These are phyloP conservation scores for Penicillium rolfsii DNA, from an alignment of 2,329 filamentous ascomycete genomes.

Conservation along the genomic window DNA sequence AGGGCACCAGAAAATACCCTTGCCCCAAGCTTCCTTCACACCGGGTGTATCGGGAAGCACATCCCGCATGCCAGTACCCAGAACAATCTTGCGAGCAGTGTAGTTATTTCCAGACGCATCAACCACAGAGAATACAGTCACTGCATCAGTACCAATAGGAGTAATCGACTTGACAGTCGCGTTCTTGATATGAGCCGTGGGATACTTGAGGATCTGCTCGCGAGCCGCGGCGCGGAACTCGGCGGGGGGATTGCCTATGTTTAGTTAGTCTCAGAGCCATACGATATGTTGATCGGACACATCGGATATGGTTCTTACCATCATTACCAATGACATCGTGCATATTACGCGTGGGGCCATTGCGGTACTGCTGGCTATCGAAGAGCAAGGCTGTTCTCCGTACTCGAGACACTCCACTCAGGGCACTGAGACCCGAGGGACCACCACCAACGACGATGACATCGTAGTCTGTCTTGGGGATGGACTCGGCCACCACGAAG, in stretches of 20 bases:
- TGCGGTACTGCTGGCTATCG: constrained; percentile 63
- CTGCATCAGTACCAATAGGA: constrained; percentile 34
- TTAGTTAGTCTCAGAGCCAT: background rate
- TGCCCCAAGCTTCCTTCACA: constrained; percentile 58
- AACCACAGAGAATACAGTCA: constrained; percentile 53
- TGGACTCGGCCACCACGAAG: constrained; percentile 26
- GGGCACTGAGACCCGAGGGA: constrained; percentile 57
- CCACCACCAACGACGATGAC: constrained; percentile 63
- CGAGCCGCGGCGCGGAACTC: constrained; percentile 60
- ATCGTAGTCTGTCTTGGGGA: constrained; percentile 52
- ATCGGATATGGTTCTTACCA: constrained; percentile 43
- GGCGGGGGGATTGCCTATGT: constrained; percentile 42
- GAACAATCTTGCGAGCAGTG: constrained; percentile 58
- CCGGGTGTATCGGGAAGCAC: constrained; percentile 60
- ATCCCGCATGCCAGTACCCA: constrained; percentile 62
- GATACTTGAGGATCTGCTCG: constrained; percentile 56
- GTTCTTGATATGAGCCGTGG: constrained; percentile 55
- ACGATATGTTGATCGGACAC: background rate
- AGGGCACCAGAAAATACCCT: constrained; percentile 66
- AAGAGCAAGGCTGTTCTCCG: constrained; percentile 59
- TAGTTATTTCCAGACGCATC: constrained; percentile 41
- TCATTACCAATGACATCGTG: constrained; percentile 66
- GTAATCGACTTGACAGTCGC: constrained; percentile 45
- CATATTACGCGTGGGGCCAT: constrained; percentile 60
- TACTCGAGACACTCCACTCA: constrained; percentile 64